These are phyloP conservation scores for Nemania diffusa DNA, from an alignment of 2,329 filamentous ascomycete species.

Conservation along the genomic window DNA sequence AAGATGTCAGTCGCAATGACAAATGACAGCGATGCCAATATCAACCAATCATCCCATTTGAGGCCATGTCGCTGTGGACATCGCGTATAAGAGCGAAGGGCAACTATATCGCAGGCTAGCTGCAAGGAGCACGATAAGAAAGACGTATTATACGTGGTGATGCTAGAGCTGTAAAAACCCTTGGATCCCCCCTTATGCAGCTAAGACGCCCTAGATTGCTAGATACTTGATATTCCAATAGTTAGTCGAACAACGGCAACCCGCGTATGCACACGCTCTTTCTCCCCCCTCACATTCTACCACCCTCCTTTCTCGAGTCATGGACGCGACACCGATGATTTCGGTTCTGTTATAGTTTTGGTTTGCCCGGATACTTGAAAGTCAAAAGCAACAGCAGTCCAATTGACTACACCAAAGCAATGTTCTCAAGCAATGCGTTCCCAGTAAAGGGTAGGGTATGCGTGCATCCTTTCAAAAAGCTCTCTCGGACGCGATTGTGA, in stretches of 20 bases:
- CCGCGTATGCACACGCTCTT: not conserved
- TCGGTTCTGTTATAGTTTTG: not conserved
- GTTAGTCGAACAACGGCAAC: too few relatives aligned
- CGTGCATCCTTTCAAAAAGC: conserved; percentile 7
- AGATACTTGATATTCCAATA: too few relatives aligned
- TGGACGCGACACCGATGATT: not conserved
- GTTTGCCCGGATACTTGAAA: not conserved
- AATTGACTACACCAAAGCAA: not conserved
- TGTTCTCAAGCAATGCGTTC: conserved; percentile 62
- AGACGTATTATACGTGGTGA: not conserved
- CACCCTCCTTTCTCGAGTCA: not conserved
- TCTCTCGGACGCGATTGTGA: not conserved
- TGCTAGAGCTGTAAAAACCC: too few relatives aligned
- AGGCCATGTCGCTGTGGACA: conserved; percentile 18
- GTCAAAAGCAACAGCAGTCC: not conserved
- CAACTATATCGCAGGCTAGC: too few relatives aligned
- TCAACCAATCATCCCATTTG: conserved; percentile 36
- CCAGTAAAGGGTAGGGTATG: conserved; percentile 69
- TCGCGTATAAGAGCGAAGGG: conserved; percentile 36
- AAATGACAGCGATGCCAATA: conserved; percentile 27
- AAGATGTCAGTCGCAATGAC: conserved; percentile 27
- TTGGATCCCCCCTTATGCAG: too few relatives aligned
- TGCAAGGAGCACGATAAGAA: too few relatives aligned
- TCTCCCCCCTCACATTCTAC: not conserved
- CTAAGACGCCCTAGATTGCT: not conserved